phyloP scores from a whole-genome alignment of 2,329 filamentous ascomycete species.

The Colletotrichum liaoningense region DNA sequence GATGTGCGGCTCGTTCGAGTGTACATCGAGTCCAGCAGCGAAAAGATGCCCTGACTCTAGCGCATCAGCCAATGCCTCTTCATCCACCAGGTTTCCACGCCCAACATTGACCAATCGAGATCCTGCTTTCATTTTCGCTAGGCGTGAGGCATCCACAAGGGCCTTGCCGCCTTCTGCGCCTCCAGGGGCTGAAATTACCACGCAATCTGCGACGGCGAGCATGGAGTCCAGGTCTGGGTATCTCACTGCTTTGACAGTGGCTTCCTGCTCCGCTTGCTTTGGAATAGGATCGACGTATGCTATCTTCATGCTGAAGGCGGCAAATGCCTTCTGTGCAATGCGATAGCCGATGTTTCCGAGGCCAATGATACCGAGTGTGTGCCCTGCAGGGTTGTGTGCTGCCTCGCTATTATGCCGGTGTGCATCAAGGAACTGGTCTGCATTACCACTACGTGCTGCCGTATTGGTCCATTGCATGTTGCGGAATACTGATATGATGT shows the following conservation, averaged over 20 bases:
- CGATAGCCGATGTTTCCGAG: neutral
- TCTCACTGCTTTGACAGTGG: neutral
- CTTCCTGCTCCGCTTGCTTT: neutral
- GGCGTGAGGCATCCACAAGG: neutral
- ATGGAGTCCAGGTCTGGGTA: neutral
- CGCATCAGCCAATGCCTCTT: neutral
- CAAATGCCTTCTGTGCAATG: neutral
- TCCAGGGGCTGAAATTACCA: neutral
- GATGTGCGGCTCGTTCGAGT: neutral
- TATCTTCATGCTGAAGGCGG: neutral
- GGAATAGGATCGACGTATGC: neutral
- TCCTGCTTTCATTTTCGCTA: neutral
- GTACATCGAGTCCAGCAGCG: neutral
- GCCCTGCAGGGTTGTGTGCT: neutral
- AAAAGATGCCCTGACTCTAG: neutral
- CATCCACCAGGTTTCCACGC: neutral
- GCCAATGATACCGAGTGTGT: neutral
- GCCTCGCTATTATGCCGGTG: neutral
- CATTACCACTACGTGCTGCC: slow-evolving; percentile 59
- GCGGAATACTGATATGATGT: slow-evolving; percentile 69
- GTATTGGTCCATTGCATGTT: slow-evolving; percentile 65
- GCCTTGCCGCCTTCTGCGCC: neutral
- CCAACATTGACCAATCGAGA: neutral
- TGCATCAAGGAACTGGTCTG: slow-evolving; percentile 33
- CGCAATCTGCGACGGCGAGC: neutral